Evolutionary conservation across 177 flowering plant genomes (phyloP).

Genomic region (Vitis hybrid): DNA sequence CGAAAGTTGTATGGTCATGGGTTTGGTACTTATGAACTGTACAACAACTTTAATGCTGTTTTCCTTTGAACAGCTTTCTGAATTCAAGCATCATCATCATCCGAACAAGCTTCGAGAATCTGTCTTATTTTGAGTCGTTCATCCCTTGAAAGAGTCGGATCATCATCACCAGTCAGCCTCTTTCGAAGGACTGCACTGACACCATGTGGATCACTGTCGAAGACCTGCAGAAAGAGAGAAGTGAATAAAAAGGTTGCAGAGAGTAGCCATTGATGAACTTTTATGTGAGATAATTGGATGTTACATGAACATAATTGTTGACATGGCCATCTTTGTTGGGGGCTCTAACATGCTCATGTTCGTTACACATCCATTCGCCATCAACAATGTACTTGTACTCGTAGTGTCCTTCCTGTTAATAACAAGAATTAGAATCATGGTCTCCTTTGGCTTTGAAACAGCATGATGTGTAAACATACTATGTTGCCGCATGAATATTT

Average conservation of each 20-base stretch:
- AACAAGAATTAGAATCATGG: neutral
- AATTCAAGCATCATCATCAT: constrained; percentile 12
- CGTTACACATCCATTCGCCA: constrained; percentile 73
- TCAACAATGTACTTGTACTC: constrained; percentile 96
- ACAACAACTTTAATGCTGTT: no score
- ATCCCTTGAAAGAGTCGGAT: constrained; percentile 54
- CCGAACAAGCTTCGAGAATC: constrained; percentile 55
- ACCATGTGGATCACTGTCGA: constrained; percentile 33
- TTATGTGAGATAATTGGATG: constrained; percentile 5
- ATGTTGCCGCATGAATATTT: no score
- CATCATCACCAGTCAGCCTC: constrained; percentile 53
- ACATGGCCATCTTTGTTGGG: constrained; percentile 86
- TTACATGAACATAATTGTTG: constrained; percentile 82
- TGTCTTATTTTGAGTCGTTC: constrained; percentile 52
- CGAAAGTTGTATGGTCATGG: no score
- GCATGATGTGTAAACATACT: no score
- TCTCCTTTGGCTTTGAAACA: no score
- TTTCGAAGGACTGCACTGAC: constrained; percentile 35
- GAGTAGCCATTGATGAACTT: no score
- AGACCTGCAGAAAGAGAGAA: constrained; percentile 40
- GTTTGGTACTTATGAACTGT: no score
- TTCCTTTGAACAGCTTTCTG: neutral
- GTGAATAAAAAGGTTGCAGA: no score
- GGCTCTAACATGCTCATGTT: constrained; percentile 46
- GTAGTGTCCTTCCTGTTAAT: constrained; percentile 73